Percentiles rank a stretch among this genome's conserved stretches.
Evolutionary conservation across 208 protist species (phyloP).

Genomic region (Trypanosoma scelopori): DNA sequence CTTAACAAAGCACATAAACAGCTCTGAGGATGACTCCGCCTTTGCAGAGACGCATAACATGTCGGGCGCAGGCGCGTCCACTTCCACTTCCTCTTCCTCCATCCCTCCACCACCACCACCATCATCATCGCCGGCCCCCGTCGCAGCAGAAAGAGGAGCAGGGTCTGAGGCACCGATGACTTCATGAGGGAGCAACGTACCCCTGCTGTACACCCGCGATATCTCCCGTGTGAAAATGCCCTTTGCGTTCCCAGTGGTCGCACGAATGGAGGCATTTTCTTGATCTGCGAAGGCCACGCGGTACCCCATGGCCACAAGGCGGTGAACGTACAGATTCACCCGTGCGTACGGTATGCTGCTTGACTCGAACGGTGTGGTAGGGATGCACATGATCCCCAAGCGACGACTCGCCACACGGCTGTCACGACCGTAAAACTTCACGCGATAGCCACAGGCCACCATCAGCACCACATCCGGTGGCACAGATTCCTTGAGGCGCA

Average conservation of each 20-base stretch:
- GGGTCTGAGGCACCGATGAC: conserved; percentile 22
- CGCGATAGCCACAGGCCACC: conserved; percentile 87
- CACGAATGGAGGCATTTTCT: conserved; percentile 83
- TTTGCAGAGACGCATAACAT: not conserved
- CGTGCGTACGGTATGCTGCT: conserved; percentile 81
- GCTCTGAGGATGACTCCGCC: conserved; percentile 45
- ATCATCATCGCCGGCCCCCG: not conserved
- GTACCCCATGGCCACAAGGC: conserved; percentile 89
- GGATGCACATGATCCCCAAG: conserved; percentile 86
- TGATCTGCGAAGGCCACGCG: conserved; percentile 88
- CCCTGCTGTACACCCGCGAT: conserved; percentile 78
- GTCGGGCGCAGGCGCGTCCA: not conserved
- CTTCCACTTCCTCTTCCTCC: conserved; percentile 11
- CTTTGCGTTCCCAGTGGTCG: conserved; percentile 50
- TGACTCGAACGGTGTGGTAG: conserved; percentile 75
- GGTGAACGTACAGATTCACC: conserved; percentile 77
- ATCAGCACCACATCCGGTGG: conserved; percentile 65
- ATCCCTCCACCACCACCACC: not conserved
- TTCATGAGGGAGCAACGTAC: conserved; percentile 79
- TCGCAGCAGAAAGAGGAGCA: not conserved
- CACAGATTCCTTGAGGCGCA: conserved; percentile 54
- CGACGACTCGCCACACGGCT: conserved; percentile 81
- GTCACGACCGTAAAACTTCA: conserved; percentile 84
- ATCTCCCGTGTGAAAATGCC: conserved; percentile 78
- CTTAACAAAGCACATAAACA: conserved; percentile 68